Conservation (phyloP, 352 stramenopile genomes). For the Globisporangium heterothallicum region DNA sequence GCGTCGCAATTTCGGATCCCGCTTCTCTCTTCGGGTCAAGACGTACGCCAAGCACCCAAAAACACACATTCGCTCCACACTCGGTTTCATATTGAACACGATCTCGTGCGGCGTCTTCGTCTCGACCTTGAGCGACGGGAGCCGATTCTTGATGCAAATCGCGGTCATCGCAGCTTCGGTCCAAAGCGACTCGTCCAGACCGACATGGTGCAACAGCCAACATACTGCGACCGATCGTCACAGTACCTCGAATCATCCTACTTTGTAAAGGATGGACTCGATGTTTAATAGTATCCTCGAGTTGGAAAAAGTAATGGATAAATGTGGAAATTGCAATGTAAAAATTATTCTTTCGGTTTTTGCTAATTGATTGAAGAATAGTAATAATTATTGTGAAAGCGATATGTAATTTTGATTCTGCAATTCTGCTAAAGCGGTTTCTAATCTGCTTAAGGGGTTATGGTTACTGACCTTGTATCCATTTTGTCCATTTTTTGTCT, state of each 20-base stretch:
- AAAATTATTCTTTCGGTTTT: too few species aligned
- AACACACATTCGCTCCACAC: not conserved
- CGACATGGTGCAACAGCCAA: conserved; percentile 18
- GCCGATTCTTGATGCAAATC: not conserved
- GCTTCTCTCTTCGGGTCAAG: not conserved
- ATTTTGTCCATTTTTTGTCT: too few species aligned
- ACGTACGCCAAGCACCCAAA: conserved; percentile 6
- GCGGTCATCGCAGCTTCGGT: conserved; percentile 1
- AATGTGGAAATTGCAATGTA: too few species aligned
- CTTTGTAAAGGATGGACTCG: too few species aligned
- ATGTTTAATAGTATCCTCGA: too few species aligned
- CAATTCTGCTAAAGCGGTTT: too few species aligned
- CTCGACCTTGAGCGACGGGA: not conserved
- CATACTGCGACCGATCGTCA: conserved; percentile 21
- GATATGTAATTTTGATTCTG: too few species aligned
- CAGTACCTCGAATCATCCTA: conserved; percentile 20
- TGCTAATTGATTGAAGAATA: too few species aligned
- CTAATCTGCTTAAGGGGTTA: too few species aligned
- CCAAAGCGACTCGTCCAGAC: conserved; percentile 19
- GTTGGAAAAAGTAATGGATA: too few species aligned
- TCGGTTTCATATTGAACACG: not conserved
- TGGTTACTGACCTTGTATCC: too few species aligned
- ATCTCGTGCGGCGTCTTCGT: not conserved
- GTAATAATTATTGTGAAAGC: too few species aligned
- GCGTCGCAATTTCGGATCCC: not conserved